These are phyloP conservation scores for Phytophthora chlamydospora DNA, from an alignment of 352 stramenopile genomes.

Conservation along the genomic window DNA sequence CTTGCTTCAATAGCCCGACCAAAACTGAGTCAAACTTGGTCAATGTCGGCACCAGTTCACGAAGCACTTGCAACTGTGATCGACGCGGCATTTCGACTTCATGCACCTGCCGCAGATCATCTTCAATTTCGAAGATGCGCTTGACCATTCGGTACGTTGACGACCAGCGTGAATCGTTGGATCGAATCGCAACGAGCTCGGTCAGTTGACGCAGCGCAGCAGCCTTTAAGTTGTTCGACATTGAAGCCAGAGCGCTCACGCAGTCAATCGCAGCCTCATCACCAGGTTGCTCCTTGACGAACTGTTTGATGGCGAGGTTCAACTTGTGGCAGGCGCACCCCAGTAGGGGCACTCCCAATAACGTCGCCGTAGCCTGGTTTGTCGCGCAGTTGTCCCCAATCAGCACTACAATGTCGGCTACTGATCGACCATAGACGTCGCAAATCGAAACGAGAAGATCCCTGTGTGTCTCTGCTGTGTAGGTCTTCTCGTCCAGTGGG, in stretches of 20 bases:
- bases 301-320: no score
- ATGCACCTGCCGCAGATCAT: background rate
- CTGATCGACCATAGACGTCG: background rate
- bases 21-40: constrained; percentile 9
- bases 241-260: background rate
- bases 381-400: constrained; percentile 3
- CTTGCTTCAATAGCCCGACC: background rate
- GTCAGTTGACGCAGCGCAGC: background rate
- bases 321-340: no score
- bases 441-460: background rate
- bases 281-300: no score
- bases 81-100: constrained; percentile 1
- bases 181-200: background rate
- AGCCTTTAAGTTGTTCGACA: background rate
- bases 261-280: constrained; percentile 1
- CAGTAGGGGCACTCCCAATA: no score
- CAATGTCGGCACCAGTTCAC: background rate
- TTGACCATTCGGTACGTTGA: constrained; percentile 5
- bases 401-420: background rate
- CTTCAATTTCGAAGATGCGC: constrained; percentile 1
- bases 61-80: background rate
- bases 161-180: background rate
- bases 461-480: background rate
- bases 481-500: no score
- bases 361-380: background rate